phyloP scores from a whole-genome alignment of 495 filamentous ascomycete genomes.

The Penicillium goetzii region DNA sequence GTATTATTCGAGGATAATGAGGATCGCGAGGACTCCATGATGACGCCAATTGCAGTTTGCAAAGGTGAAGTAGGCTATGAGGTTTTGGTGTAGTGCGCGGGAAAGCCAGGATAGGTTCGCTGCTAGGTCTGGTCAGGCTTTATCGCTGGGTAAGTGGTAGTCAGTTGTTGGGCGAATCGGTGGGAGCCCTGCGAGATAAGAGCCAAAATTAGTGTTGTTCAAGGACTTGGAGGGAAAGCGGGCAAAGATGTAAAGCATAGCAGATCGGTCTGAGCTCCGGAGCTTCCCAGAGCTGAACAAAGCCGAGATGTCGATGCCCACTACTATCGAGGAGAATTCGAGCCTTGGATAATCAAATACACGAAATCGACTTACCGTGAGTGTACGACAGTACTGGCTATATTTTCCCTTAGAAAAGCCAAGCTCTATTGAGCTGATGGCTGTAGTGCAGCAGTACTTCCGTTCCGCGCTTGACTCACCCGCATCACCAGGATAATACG shows the following conservation, averaged over 20 bases:
- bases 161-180: background rate
- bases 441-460: background rate
- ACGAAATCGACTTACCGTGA: background rate
- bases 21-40: conserved; percentile 5
- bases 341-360: background rate
- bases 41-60: background rate
- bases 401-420: background rate
- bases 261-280: background rate
- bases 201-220: background rate
- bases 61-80: background rate
- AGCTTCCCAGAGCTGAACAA: background rate
- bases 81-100: background rate
- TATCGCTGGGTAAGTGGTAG: background rate
- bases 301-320: background rate
- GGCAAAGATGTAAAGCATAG: background rate
- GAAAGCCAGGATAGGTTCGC: background rate
- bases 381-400: background rate
- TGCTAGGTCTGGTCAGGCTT: background rate
- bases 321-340: background rate
- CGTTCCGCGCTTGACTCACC: background rate
- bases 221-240: background rate
- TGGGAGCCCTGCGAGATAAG: background rate
- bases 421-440: background rate
- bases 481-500: background rate
- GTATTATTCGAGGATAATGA: background rate